phyloP scores from a whole-genome alignment of 2,329 filamentous ascomycete species.

The Herpotrichia juniperi region DNA sequence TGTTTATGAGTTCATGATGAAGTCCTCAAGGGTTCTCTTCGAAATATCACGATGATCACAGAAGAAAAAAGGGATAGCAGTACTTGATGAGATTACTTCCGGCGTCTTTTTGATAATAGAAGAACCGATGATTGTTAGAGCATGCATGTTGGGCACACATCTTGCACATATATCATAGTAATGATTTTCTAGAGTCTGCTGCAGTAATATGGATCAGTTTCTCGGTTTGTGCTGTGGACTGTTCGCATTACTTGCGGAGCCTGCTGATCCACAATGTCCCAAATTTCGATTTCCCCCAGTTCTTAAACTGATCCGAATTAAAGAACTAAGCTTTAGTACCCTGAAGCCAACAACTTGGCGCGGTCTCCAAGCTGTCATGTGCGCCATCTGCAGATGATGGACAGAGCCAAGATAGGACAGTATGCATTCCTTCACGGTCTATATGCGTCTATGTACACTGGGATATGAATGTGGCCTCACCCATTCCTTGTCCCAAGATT shows the following conservation, averaged over 20 bases:
- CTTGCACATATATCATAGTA: too few relatives aligned
- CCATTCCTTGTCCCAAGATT: background rate
- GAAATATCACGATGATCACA: slow-evolving; percentile 8
- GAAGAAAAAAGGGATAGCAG: slow-evolving; percentile 10
- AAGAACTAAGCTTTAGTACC: slow-evolving; percentile 10
- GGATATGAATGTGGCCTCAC: slow-evolving; percentile 3
- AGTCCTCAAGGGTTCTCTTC: slow-evolving; percentile 3
- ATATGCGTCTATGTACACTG: background rate
- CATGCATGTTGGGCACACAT: too few relatives aligned
- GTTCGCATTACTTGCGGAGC: too few relatives aligned
- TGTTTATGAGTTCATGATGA: slow-evolving; percentile 6
- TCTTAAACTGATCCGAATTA: slow-evolving; percentile 4
- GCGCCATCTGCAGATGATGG: slow-evolving; percentile 4
- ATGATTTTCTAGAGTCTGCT: slow-evolving; percentile 9
- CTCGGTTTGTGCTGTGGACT: too few relatives aligned
- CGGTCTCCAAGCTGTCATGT: slow-evolving; percentile 5
- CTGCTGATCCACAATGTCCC: slow-evolving; percentile 6
- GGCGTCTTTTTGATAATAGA: slow-evolving; percentile 8
- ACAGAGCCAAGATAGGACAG: slow-evolving; percentile 5
- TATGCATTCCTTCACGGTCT: background rate
- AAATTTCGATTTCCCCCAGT: slow-evolving; percentile 3
- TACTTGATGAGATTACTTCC: background rate
- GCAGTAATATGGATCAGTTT: too few relatives aligned
- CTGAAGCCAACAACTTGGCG: background rate
- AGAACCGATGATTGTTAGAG: too few relatives aligned